Evolutionary conservation across 306 rosid species (phyloP).

Genomic region (Vigna nakashimae): DNA sequence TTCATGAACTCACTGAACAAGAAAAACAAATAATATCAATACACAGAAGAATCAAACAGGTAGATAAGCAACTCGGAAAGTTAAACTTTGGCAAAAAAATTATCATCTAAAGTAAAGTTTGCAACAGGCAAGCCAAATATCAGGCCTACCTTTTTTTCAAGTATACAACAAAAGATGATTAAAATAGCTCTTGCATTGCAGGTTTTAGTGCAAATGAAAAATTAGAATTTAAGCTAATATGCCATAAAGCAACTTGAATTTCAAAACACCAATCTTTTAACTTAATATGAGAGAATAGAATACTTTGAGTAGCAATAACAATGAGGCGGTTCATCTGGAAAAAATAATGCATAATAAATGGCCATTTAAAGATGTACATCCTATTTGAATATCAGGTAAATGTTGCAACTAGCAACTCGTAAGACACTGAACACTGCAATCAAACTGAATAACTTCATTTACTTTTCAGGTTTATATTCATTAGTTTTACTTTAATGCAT

Average conservation of each 20-base stretch:
- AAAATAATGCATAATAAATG: constrained; percentile 17
- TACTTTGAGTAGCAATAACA: constrained; percentile 7
- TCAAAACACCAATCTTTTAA: not conserved
- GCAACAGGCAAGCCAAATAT: not conserved
- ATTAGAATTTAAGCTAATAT: constrained; percentile 1
- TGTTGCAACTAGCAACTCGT: not conserved
- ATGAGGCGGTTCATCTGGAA: not conserved
- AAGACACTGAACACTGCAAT: not conserved
- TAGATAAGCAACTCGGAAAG: not conserved
- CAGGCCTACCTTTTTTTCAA: not conserved
- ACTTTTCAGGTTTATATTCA: not conserved
- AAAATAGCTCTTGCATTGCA: constrained; percentile 27
- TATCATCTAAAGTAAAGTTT: not conserved
- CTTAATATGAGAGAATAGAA: constrained; percentile 15
- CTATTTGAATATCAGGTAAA: constrained; percentile 19
- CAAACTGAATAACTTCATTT: not conserved
- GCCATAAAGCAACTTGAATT: not conserved
- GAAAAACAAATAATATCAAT: constrained; percentile 31
- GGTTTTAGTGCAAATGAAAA: constrained; percentile 16
- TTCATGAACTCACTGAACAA: constrained; percentile 53
- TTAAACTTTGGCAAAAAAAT: not conserved
- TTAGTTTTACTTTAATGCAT: constrained; percentile 16
- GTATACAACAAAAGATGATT: not conserved
- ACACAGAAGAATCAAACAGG: not conserved
- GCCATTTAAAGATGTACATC: constrained; percentile 29